Percentiles rank a stretch among this genome's conserved stretches.
Conservation (phyloP, 1,284 basidiomycete species). For the Papiliotrema laurentii region DNA sequence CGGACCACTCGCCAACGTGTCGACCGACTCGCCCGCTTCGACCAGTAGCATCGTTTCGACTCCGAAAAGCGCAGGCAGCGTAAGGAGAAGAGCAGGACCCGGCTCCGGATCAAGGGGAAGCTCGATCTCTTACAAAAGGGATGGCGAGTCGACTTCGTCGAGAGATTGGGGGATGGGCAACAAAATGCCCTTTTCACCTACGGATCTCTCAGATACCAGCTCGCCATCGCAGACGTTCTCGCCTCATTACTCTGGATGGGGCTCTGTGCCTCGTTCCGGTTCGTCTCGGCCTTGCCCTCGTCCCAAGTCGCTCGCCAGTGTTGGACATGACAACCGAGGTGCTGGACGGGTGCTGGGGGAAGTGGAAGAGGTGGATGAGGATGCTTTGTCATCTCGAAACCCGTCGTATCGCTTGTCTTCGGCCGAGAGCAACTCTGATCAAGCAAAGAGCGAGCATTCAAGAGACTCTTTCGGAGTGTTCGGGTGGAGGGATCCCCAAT, state of each 20-base stretch:
- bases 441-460: background rate
- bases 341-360: constrained; percentile 36
- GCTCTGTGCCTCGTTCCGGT: constrained; percentile 7
- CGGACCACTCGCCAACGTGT: background rate
- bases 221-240: constrained; percentile 13
- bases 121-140: constrained; percentile 42
- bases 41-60: constrained; percentile 12
- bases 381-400: constrained; percentile 6
- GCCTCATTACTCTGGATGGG: constrained; percentile 12
- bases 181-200: constrained; percentile 4
- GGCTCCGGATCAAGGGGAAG: constrained; percentile 22
- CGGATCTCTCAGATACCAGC: background rate
- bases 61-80: constrained; percentile 13
- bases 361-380: constrained; percentile 35
- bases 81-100: constrained; percentile 10
- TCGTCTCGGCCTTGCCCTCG: constrained; percentile 31
- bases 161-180: constrained; percentile 18
- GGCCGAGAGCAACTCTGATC: background rate
- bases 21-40: constrained; percentile 9
- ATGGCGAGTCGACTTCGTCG: constrained; percentile 24
- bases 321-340: constrained; percentile 18
- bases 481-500: constrained; percentile 10
- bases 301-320: constrained; percentile 26
- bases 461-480: constrained; percentile 1
- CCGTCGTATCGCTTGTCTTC: background rate